These are phyloP conservation scores for Vaccinium macrocarpon DNA, from an alignment of 148 eudicot species.

Conservation along the genomic window DNA sequence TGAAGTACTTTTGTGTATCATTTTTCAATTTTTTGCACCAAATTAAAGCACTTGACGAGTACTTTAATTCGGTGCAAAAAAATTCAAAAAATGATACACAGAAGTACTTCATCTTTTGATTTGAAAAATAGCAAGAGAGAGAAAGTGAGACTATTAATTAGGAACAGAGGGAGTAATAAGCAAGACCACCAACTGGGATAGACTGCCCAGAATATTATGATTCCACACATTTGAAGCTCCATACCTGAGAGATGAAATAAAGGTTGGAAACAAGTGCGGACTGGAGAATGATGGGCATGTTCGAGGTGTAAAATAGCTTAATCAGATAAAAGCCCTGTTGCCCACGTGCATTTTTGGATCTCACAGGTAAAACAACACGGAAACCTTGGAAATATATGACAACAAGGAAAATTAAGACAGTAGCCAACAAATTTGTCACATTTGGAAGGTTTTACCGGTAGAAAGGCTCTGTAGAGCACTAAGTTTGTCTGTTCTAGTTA, in stretches of 20 bases:
- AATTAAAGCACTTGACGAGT: too few relatives aligned
- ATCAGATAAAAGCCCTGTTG: conserved; percentile 89
- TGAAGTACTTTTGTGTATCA: too few relatives aligned
- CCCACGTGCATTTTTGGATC: conserved; percentile 92
- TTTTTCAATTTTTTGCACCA: too few relatives aligned
- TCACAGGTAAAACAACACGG: conserved; percentile 80
- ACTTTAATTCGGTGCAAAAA: too few relatives aligned
- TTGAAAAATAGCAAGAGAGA: too few relatives aligned
- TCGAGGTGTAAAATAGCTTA: conserved; percentile 89
- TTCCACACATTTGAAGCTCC: conserved; percentile 22
- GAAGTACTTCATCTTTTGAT: too few relatives aligned
- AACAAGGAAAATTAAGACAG: conserved; percentile 71
- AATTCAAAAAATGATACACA: too few relatives aligned
- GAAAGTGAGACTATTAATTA: too few relatives aligned
- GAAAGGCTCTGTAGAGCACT: conserved; percentile 90
- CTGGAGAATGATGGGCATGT: conserved; percentile 93
- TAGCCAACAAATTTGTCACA: conserved; percentile 77
- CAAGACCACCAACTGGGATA: conserved; percentile 91
- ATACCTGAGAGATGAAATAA: conserved; percentile 85
- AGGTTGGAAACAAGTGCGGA: conserved; percentile 90
- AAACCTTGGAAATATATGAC: conserved; percentile 92
- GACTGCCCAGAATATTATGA: conserved; percentile 79
- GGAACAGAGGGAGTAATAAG: too few relatives aligned
- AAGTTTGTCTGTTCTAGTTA: conserved; percentile 80
- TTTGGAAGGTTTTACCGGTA: conserved; percentile 88